A percentile compares a stretch with the other conserved stretches of the same genome.
phyloP scores from a whole-genome alignment of 1,284 basidiomycete species.

The Rhizopogon parksii region DNA sequence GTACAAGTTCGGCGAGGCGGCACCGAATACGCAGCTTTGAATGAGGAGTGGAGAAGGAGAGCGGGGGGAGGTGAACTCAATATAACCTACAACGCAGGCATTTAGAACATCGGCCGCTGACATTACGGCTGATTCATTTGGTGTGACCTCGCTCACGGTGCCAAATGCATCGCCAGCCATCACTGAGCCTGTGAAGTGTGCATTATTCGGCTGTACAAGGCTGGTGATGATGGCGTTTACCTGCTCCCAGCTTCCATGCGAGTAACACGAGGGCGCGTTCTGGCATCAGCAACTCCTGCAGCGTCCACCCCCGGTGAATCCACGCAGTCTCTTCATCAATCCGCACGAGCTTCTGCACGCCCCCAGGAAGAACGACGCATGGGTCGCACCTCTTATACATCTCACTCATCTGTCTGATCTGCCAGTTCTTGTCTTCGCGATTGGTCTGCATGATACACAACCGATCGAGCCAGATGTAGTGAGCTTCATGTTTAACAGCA shows the following conservation, averaged over 20 bases:
- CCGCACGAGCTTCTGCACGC: slow-evolving; percentile 12
- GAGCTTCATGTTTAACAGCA: not conserved
- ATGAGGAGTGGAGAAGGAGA: not conserved
- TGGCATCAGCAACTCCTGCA: slow-evolving; percentile 2
- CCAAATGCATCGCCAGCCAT: not conserved
- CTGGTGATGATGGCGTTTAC: not conserved
- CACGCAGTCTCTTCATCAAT: slow-evolving; percentile 14
- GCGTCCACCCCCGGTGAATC: slow-evolving; percentile 5
- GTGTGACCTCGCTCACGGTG: slow-evolving; percentile 4
- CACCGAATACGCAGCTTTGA: slow-evolving; percentile 2
- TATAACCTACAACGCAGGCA: slow-evolving; percentile 5
- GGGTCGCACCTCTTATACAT: not conserved
- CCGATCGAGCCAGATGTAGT: slow-evolving; percentile 12
- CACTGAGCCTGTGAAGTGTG: not conserved
- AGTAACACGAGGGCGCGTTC: not conserved
- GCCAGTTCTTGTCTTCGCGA: slow-evolving; percentile 10
- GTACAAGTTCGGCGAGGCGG: slow-evolving; percentile 11
- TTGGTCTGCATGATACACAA: slow-evolving; percentile 9
- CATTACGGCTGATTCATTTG: slow-evolving; percentile 1
- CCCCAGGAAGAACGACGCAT: slow-evolving; percentile 11
- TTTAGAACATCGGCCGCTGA: slow-evolving; percentile 1
- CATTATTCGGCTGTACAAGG: not conserved
- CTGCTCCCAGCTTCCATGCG: not conserved
- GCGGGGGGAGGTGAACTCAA: not conserved
- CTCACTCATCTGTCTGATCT: slow-evolving; percentile 8